Evolutionary conservation across 1,284 basidiomycete species (phyloP), one percentile per base, ranked within the genome.

Genomic region (Cryptococcus depauperatus): DNA sequence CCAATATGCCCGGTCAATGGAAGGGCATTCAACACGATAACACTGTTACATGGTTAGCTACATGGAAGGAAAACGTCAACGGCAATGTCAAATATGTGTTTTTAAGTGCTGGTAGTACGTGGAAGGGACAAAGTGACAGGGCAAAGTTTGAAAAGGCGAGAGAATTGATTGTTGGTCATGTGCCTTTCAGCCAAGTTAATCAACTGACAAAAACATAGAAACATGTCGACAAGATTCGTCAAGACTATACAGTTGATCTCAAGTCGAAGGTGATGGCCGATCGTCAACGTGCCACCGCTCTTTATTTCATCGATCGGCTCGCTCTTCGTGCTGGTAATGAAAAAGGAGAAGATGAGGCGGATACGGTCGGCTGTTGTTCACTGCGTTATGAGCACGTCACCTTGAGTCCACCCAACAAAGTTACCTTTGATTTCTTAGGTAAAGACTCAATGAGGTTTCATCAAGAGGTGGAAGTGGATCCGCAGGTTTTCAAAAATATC

Each of bases 361-460:
- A 97, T 66, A 97, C 91, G 0, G 89, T 96, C 47, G 91, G 91
- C 66, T 96, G 92, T 73, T 97, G 91, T 69, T 95, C 91, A 13
- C 73, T 97, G 41, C 86, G 90, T 21, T 91, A 84, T 68, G 89
- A 96, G 68, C 91, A 97, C 68, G 82, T 97, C 61, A 95, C 90
- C 3, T 75, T 95, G 43, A 80, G 85, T 58, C 81, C 82, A 10
- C 89, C 90, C 8, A 82, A 85, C 73, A 71, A 58, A 19, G 81
- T 96, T 63, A 76, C 86, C 48, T 92, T 97, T 70, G 91, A 96
- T 71, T 97, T 96, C 75, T 76, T 96, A 47, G 91, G 91, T 72
- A 97, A 97, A 76, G 91, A 97, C 66, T 95, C 90, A 44, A 96
- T 97, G 66, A 80, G 92, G 35, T 97, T 92, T 74, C 88, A 86